Base-by-base conservation (phyloP, 139 green algal species). In the Tetradesmus lagerheimii region DNA sequence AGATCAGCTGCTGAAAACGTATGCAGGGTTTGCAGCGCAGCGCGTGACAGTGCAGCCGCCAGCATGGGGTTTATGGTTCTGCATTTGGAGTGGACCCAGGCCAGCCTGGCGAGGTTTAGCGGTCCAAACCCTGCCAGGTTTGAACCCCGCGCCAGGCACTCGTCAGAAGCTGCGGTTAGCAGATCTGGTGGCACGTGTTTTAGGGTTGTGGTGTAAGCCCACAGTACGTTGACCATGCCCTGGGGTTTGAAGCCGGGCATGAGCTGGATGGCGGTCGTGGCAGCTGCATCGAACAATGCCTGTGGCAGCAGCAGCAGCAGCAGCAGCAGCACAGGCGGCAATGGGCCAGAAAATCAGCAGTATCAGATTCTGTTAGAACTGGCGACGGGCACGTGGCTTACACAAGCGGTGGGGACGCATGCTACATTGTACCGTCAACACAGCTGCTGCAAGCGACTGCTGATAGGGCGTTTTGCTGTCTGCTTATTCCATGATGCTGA, bases 91-190 rank as follows among this genome's bases (percentile, higher is more conserved):
- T 35, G 47, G 0, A 41, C 83, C 64, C 83, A 80, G 0, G 76
- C 83, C 62, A 88, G 83, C 64, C 66, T 88, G 16, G 83, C 43
- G 12, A 88, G 64, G 35, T 88, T 80, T 23, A 80, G 27, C 20
- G 64, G 37, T 0, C 83, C 83, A 88, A 88, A 88, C 11, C 16
- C 64, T 16, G 20, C 50, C 11, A 88, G 64, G 16, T 66, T 87
- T n/a, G 57, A 31, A 12, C 53, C 41, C 35, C 82, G 53, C 8
- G 23, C 18, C 31, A 87, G 39, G 82, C 82, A 87, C 71, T 87
- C 82, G 41, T 29, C 57, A 43, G 57, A 25, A 39, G 82, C 82
- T 53, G 82, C 57, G 27, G n/a, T 34, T 3, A 88, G 27, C 11
- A 88, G n/a, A 3, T 37, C 38, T n/a, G 37, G 9, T 39, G 83